Conservation (phyloP, 495 filamentous ascomycete species). For the Xylaria flabelliformis region DNA sequence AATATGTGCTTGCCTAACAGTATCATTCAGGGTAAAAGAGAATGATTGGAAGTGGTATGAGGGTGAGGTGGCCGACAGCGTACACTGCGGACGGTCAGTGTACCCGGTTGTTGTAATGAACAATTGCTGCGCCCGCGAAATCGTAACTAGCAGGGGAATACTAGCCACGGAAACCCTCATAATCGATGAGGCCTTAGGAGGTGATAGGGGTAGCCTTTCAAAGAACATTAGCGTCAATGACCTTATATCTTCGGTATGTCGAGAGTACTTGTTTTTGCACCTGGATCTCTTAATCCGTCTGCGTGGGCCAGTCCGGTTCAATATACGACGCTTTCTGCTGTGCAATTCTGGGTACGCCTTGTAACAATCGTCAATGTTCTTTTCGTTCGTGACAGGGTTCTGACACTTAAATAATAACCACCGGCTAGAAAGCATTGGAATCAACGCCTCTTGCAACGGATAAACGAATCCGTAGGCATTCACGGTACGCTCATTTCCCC, state of each 20-base stretch:
- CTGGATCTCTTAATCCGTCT: neutral
- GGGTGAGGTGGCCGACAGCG: neutral
- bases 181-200: neutral
- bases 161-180: neutral
- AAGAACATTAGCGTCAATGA: neutral
- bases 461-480: neutral
- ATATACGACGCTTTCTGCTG: neutral
- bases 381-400: neutral
- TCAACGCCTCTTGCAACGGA: neutral
- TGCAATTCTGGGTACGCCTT: neutral
- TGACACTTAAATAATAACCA: too few relatives aligned
- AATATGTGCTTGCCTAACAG: neutral
- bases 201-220: neutral
- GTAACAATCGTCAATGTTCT: too few relatives aligned
- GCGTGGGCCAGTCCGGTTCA: neutral
- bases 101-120: conserved; percentile 7
- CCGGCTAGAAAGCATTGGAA: neutral
- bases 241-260: neutral
- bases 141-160: neutral
- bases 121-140: conserved; percentile 2
- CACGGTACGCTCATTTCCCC: neutral
- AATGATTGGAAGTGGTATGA: conserved; percentile 11
- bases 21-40: conserved; percentile 12
- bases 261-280: neutral
- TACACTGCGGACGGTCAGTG: conserved; percentile 2